Evolutionary conservation across 768 basidiomycete species (phyloP).

Genomic region (Psilocybe cyanescens): DNA sequence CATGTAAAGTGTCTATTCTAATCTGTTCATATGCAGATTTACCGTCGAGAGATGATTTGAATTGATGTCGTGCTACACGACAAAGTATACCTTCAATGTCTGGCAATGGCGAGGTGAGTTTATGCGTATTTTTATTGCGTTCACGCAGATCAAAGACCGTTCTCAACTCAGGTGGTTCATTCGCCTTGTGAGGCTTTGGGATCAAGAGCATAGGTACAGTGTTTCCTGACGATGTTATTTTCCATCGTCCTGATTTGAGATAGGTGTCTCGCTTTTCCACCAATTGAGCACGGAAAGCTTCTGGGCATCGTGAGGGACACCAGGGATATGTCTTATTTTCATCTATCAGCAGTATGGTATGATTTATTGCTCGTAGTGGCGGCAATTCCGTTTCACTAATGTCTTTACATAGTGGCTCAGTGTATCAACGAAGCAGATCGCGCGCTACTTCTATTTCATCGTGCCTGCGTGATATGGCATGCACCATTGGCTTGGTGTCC

Average conservation of each 20-base stretch:
- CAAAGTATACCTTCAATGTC: conserved; percentile 18
- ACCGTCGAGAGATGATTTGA: conserved; percentile 2
- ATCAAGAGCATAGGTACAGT: conserved; percentile 36
- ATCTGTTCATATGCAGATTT: conserved; percentile 16
- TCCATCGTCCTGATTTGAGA: conserved; percentile 26
- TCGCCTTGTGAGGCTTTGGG: conserved; percentile 30
- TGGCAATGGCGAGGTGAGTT: conserved; percentile 15
- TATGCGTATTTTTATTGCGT: conserved; percentile 16
- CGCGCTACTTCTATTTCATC: not conserved
- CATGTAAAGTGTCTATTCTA: conserved; percentile 8
- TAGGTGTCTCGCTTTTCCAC: conserved; percentile 30
- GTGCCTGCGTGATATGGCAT: conserved; percentile 17
- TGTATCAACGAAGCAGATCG: conserved; percentile 12
- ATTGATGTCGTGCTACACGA: not conserved
- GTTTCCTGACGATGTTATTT: conserved; percentile 33
- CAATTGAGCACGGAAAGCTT: conserved; percentile 33
- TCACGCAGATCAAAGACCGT: conserved; percentile 19
- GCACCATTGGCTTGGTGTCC: not conserved
- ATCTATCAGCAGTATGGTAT: conserved; percentile 44
- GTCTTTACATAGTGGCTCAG: conserved; percentile 16
- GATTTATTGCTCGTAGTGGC: conserved; percentile 41
- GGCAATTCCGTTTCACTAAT: conserved; percentile 35
- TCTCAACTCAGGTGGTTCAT: conserved; percentile 28
- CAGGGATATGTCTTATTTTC: conserved; percentile 31
- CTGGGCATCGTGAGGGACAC: conserved; percentile 39